These are phyloP conservation scores for Lachnellula cervina DNA, from an alignment of 2,329 filamentous ascomycete genomes.

Conservation along the genomic window DNA sequence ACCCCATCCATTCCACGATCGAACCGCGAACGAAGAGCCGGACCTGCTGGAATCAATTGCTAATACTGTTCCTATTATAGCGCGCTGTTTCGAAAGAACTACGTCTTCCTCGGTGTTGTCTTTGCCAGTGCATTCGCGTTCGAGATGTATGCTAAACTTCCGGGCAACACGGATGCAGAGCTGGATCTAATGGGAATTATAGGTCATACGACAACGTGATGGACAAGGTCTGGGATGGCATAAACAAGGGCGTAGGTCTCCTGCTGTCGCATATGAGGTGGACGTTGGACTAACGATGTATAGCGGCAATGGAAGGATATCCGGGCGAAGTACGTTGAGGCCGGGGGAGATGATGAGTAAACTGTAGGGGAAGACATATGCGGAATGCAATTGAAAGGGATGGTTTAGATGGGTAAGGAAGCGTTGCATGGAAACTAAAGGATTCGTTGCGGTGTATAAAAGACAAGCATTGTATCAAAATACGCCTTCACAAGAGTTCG, in stretches of 20 bases:
- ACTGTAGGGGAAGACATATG: background rate
- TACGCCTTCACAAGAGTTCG: background rate
- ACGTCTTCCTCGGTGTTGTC: slow-evolving; percentile 78
- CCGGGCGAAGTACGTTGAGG: slow-evolving; percentile 78
- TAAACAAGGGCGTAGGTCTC: slow-evolving; percentile 83
- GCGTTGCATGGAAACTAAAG: slow-evolving; percentile 5
- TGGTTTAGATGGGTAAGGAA: background rate
- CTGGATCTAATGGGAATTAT: slow-evolving; percentile 18
- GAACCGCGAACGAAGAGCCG: background rate
- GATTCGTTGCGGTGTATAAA: slow-evolving; percentile 27
- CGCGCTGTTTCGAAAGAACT: slow-evolving; percentile 80
- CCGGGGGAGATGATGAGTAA: slow-evolving; percentile 60
- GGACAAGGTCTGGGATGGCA: slow-evolving; percentile 82
- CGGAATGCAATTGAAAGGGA: background rate
- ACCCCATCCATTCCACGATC: slow-evolving; percentile 5
- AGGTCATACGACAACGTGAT: slow-evolving; percentile 80
- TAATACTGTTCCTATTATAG: slow-evolving; percentile 43
- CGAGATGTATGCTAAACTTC: slow-evolving; percentile 68
- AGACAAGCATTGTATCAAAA: slow-evolving; percentile 22
- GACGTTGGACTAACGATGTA: slow-evolving; percentile 30
- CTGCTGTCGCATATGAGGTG: background rate
- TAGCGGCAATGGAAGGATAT: slow-evolving; percentile 99
- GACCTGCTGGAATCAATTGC: slow-evolving; percentile 1
- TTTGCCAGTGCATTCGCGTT: slow-evolving; percentile 86
- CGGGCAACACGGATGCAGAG: background rate